Base-by-base conservation (phyloP, 441 rosid species). In the Populus hybrid region DNA sequence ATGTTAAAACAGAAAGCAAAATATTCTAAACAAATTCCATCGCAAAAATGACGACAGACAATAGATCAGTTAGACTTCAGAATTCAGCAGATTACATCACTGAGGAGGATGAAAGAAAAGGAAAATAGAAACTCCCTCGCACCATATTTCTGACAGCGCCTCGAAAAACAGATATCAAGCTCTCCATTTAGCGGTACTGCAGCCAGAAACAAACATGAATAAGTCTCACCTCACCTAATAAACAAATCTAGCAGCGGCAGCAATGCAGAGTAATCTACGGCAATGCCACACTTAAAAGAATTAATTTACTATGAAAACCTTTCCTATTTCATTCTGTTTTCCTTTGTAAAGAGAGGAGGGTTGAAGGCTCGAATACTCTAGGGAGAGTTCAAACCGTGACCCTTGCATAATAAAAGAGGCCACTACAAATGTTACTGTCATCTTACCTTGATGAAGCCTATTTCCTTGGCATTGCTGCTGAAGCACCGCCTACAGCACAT, bases 401-500 rank as follows among this genome's bases (percentile, higher is more conserved):
- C 61, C 61, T 6, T 18, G 20, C 21, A 53, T 6, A 53, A 53
- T 0, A 18, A 16, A n/a, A 59, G 9, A n/a, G 9, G 1, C 64
- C 24, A 20, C 64, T 1, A 18, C 61, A 50, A 50, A 50, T 50
- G 21, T 20, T n/a, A 8, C 64, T 20, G 24, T 9, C 21, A 20
- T 59, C 64, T 36, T 61, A 90, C 95, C 93, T 93, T 93, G 73
- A 93, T 90, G 85, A 93, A 93, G 24, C 97, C 95, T 66, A 93
- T 93, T 75, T 91, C 92, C 90, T 93, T 93, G 71, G 94, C 95
- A 9, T 93, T 93, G 85, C 93, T 88, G 61, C 91, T 95, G 90
- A 93, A 93, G 85, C 97, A 93, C 79, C 89, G 95, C 77, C 97
- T 88, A 84, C 97, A 90, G 64, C 97, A 93, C 92, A 89, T 91